These are phyloP conservation scores for Pluteus cervinus DNA, from an alignment of 768 basidiomycete genomes.

Conservation along the genomic window DNA sequence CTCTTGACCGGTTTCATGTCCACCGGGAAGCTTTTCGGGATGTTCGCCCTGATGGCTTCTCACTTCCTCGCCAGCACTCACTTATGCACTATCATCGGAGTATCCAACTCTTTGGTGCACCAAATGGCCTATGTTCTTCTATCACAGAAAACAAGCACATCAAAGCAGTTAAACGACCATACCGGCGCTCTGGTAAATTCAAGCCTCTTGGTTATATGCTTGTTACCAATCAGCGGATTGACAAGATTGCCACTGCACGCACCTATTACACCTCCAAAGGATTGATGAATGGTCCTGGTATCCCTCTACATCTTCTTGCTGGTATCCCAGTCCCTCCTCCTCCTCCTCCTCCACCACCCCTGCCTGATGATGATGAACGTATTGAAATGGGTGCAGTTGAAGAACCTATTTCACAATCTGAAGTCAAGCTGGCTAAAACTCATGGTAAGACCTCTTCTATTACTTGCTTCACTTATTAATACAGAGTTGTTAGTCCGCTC, in stretches of 20 bases:
- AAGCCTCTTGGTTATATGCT: slow-evolving; percentile 19
- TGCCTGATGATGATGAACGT: too few species aligned
- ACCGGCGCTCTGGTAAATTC: slow-evolving; percentile 12
- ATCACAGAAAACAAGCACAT: slow-evolving; percentile 17
- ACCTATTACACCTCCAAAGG: too few species aligned
- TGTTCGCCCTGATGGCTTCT: slow-evolving; percentile 2
- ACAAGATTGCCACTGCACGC: slow-evolving; percentile 13
- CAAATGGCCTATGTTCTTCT: slow-evolving; percentile 13
- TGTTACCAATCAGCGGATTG: slow-evolving; percentile 10
- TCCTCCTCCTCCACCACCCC: too few species aligned
- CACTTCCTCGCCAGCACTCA: slow-evolving; percentile 6
- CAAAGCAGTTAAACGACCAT: slow-evolving; percentile 17
- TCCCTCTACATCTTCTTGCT: too few species aligned
- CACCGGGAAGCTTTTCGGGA: slow-evolving; percentile 18
- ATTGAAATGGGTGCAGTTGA: too few species aligned
- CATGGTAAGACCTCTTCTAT: too few species aligned
- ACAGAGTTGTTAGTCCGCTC: slow-evolving; percentile 5
- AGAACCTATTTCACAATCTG: too few species aligned
- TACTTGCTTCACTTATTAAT: too few species aligned
- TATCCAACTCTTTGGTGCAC: slow-evolving; percentile 9
- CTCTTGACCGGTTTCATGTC: not conserved
- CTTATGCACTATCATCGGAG: slow-evolving; percentile 5
- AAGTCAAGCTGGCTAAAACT: too few species aligned
- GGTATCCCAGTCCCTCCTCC: too few species aligned
- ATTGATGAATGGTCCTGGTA: too few species aligned